A percentile compares a stretch with the other conserved stretches of the same genome.
Conservation (phyloP, 2,329 filamentous ascomycete genomes). For the Pseudogymnoascus sp. region DNA sequence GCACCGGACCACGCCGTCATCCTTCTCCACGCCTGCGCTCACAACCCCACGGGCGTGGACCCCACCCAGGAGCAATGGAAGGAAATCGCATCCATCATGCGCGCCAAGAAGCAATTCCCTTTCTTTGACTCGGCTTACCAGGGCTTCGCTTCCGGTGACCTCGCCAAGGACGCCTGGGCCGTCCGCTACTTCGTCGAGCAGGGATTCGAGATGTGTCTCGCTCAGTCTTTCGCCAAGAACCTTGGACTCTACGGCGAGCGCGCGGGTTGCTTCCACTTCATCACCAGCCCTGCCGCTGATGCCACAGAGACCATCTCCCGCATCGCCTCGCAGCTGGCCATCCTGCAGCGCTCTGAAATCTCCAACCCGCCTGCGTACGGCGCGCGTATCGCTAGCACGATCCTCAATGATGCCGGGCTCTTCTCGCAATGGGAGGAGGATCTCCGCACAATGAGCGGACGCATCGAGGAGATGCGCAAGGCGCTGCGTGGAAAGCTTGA, state of each 20-base stretch:
- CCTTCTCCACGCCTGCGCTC: conserved; percentile 88
- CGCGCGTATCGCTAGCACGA: conserved; percentile 73
- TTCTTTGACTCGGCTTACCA: conserved; percentile 99
- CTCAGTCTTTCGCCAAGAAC: conserved; percentile 96
- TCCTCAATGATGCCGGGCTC: conserved; percentile 74
- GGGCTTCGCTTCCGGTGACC: conserved; percentile 89
- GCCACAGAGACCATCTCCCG: conserved; percentile 51
- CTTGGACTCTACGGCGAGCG: conserved; percentile 96
- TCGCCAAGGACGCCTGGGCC: conserved; percentile 79
- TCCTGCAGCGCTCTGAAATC: conserved; percentile 95
- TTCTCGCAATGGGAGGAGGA: conserved; percentile 92
- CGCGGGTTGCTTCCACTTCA: conserved; percentile 91
- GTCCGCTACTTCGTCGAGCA: conserved; percentile 89
- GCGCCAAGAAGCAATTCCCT: conserved; percentile 76
- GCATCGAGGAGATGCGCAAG: conserved; percentile 87
- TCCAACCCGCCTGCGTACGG: conserved; percentile 94
- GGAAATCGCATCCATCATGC: conserved; percentile 71
- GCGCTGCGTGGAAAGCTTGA: conserved; percentile 73
- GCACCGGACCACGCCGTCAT: conserved; percentile 78
- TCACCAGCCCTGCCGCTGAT: conserved; percentile 64
- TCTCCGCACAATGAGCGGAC: conserved; percentile 84
- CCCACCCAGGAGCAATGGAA: conserved; percentile 92
- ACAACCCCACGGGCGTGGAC: conserved; percentile 97
- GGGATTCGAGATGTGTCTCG: conserved; percentile 80
- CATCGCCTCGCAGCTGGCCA: conserved; percentile 80